Evolutionary conservation across 176 grass and related monocot genomes (phyloP), one percentile per base, ranked within the genome.

Genomic region (Tillandsia fasciculata): DNA sequence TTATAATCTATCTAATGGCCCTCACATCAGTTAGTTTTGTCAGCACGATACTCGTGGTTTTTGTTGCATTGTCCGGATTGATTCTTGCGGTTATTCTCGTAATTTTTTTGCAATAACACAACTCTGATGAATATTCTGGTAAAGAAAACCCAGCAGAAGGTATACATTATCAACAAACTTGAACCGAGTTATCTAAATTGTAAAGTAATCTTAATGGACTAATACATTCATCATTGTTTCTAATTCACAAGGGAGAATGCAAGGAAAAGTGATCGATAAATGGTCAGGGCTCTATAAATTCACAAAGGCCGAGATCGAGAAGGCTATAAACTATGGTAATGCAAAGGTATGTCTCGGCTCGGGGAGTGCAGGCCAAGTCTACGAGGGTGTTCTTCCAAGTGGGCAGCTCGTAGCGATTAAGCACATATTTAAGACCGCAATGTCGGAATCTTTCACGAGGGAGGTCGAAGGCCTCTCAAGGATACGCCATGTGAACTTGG

Each of bases 241-340:
- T 49, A 14, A 13, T 70, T 12, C 15, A 2, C 12, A 64, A 20
- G 65, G 66, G 26, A 87, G 54, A 72, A n/a, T 51, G 33, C 52
- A 69, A 50, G 68, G 67, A 8, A 78, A 72, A 72, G 74, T 80
- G 56, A 74, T 59, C 49, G 81, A 49, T 67, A 74, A 27, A 66
- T 91, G 83, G 88, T 81, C 88, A 17, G 84, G 81, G 6, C 53
- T 91, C 8, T 91, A 91, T 69, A 87, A 63, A 48, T 91, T 91
- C 56, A 79, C 84, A 48, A 87, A 82, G 64, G 78, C 65, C 2
- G 88, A 91, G 78, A 73, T 91, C 0, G 69, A 91, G 52, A 81
- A 76, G 2, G 81, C 88, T 12, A 74, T 87, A 51, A 87, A 77
- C 26, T 78, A 76, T 2, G 82, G 81, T 12, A 82, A 66, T n/a